These are phyloP conservation scores for Auricularia sp. DNA, from an alignment of 768 basidiomycete genomes.

Conservation along the genomic window DNA sequence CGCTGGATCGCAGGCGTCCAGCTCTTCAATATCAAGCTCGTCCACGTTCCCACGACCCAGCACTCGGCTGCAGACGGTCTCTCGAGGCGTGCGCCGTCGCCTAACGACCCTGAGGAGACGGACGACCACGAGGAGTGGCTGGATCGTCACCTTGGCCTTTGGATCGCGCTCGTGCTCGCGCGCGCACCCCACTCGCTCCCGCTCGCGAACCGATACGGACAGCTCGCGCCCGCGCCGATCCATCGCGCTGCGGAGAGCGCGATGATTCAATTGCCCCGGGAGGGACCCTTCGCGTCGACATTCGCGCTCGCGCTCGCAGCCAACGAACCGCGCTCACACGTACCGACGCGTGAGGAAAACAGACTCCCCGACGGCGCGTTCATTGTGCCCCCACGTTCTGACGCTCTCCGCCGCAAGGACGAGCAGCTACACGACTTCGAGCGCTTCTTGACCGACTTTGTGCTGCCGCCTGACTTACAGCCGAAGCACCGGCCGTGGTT, in stretches of 20 bases:
- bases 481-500: no score
- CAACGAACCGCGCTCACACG: background rate
- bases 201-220: background rate
- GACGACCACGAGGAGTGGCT: background rate
- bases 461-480: background rate
- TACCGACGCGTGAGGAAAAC: background rate
- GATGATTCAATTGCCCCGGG: no score
- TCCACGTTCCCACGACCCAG: slow-evolving; percentile 27
- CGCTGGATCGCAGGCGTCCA: slow-evolving; percentile 32
- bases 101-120: background rate
- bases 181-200: background rate
- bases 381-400: no score
- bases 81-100: slow-evolving; percentile 13
- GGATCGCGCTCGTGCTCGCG: background rate
- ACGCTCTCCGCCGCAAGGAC: no score
- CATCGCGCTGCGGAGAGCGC: no score
- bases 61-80: slow-evolving; percentile 31
- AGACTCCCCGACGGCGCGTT: no score
- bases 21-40: slow-evolving; percentile 27
- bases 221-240: background rate
- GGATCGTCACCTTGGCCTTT: background rate
- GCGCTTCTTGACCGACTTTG: no score
- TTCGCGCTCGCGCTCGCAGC: background rate
- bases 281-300: no score
- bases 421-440: no score